These are phyloP conservation scores for Rachicladosporium sp. DNA, from an alignment of 2,329 filamentous ascomycete species.

Conservation along the genomic window DNA sequence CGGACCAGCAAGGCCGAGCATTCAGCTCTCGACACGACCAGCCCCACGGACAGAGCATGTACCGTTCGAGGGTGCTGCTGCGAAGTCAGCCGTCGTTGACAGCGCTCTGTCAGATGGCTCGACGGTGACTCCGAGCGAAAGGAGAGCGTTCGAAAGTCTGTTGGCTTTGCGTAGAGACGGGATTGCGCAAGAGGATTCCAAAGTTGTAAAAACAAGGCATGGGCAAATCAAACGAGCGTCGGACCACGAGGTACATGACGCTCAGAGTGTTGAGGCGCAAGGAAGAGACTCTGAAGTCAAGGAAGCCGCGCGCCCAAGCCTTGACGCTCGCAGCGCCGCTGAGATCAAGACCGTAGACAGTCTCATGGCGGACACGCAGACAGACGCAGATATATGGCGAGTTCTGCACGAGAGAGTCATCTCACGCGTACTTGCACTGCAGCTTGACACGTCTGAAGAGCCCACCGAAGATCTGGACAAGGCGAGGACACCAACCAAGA, in stretches of 20 bases:
- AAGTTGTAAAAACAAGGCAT: too few relatives aligned
- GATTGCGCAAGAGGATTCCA: too few relatives aligned
- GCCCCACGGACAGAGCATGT: conserved; percentile 1
- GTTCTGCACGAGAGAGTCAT: conserved; percentile 2
- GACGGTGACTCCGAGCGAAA: conserved; percentile 3
- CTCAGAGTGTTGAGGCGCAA: background rate
- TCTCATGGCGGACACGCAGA: conserved; percentile 1
- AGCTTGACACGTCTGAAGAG: background rate
- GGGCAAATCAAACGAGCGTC: background rate
- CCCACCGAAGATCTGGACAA: background rate
- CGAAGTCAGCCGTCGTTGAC: conserved; percentile 1
- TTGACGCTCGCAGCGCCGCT: background rate
- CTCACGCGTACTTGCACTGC: background rate
- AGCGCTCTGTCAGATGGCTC: conserved; percentile 1
- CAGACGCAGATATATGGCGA: conserved; percentile 3
- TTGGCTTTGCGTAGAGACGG: background rate
- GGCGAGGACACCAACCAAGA: background rate
- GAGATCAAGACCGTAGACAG: conserved; percentile 1
- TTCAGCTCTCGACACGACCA: background rate
- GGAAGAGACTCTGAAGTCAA: background rate
- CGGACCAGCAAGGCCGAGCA: too few relatives aligned
- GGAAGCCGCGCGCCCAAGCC: background rate
- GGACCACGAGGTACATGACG: background rate
- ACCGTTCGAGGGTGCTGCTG: conserved; percentile 3
- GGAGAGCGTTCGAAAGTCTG: conserved; percentile 4